Conservation (phyloP, 192 early-diverging fungal genomes). For the Chytriomyces confervae region DNA sequence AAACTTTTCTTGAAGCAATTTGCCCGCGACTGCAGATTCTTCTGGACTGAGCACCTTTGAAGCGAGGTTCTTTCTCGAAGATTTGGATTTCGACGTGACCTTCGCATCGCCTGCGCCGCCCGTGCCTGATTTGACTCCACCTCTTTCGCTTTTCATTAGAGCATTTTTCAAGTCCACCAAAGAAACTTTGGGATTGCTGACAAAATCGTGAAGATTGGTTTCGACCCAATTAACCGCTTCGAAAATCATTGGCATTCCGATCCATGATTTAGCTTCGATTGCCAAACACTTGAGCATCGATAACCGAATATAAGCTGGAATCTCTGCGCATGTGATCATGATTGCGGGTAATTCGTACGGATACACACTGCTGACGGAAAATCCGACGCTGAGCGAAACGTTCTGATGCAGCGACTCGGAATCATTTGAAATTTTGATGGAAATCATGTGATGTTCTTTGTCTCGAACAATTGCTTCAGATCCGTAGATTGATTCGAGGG, state of each 20-base stretch:
- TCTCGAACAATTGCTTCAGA: constrained; percentile 5
- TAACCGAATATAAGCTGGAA: constrained; percentile 72
- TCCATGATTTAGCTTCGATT: constrained; percentile 17
- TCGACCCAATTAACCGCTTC: constrained; percentile 48
- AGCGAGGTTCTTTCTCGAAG: background rate
- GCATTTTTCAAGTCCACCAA: constrained; percentile 23
- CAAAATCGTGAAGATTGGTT: constrained; percentile 33
- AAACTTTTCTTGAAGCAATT: constrained; percentile 3
- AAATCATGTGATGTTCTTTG: constrained; percentile 24
- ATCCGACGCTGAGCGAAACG: constrained; percentile 63
- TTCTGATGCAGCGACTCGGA: background rate
- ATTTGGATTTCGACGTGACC: background rate
- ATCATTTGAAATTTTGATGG: constrained; percentile 7
- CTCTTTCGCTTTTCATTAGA: background rate
- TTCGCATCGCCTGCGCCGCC: background rate
- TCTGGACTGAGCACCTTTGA: background rate
- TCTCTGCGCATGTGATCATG: constrained; percentile 63
- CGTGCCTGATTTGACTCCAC: too few relatives aligned
- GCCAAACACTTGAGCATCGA: constrained; percentile 39
- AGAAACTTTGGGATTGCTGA: constrained; percentile 38
- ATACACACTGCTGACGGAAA: constrained; percentile 66
- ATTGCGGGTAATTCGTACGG: constrained; percentile 70
- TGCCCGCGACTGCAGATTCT: background rate
- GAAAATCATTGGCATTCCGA: constrained; percentile 58
- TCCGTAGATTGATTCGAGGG: constrained; percentile 73